These are phyloP conservation scores for Seiridium cupressi DNA, from an alignment of 2,329 filamentous ascomycete species.

Conservation along the genomic window DNA sequence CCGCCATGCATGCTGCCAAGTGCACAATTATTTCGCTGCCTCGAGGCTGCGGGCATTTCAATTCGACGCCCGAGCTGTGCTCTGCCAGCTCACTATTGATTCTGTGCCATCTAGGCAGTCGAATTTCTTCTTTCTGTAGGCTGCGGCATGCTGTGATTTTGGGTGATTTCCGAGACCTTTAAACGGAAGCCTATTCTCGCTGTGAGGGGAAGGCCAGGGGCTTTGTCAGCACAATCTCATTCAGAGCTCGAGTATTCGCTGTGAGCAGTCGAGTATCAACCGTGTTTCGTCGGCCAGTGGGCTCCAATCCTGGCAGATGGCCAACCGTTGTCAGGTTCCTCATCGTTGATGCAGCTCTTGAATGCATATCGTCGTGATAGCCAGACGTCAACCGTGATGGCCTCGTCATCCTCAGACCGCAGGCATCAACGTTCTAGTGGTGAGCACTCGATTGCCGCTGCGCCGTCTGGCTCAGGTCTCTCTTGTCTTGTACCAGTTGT, in stretches of 20 bases:
- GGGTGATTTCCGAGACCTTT: neutral
- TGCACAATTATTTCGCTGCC: too few relatives aligned
- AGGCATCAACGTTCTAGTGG: neutral
- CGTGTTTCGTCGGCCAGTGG: slow-evolving; percentile 1
- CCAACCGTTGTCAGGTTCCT: neutral
- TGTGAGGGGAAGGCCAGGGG: neutral
- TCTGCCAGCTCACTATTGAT: neutral
- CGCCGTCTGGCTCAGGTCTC: neutral
- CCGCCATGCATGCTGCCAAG: too few relatives aligned
- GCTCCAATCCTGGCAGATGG: neutral
- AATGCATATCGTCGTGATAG: neutral
- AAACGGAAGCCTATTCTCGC: neutral
- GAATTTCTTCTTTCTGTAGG: neutral
- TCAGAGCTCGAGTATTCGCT: neutral
- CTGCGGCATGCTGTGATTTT: neutral
- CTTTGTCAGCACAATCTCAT: neutral
- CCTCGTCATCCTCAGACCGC: slow-evolving; percentile 10
- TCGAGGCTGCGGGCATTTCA: neutral
- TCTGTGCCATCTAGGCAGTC: neutral
- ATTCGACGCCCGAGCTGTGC: neutral
- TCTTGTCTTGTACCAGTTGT: neutral
- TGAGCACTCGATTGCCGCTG: neutral
- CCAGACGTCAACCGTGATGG: neutral
- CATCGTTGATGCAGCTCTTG: neutral
- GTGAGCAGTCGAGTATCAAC: neutral